These are phyloP conservation scores for Coniochaeta sp. DNA, from an alignment of 2,329 filamentous ascomycete species.

Conservation along the genomic window DNA sequence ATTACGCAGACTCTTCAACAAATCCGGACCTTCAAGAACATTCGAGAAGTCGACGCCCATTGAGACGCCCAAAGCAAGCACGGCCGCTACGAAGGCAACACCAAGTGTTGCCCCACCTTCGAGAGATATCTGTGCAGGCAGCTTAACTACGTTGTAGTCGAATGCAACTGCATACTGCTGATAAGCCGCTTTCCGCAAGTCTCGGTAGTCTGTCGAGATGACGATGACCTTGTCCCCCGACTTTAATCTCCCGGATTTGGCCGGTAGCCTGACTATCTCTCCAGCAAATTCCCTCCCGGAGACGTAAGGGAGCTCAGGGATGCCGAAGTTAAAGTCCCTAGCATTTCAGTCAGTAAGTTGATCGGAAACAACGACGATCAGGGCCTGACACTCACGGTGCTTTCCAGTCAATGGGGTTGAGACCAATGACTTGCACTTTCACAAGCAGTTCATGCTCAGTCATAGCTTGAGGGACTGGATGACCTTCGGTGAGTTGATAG, in stretches of 20 bases:
- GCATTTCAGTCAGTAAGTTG: background rate
- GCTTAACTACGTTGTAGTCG: conserved; percentile 56
- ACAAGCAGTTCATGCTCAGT: conserved; percentile 48
- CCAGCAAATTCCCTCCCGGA: conserved; percentile 66
- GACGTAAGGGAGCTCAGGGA: conserved; percentile 61
- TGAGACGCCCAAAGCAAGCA: conserved; percentile 59
- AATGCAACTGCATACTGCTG: conserved; percentile 62
- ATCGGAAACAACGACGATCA: background rate
- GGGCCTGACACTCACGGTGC: conserved; percentile 45
- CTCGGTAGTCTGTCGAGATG: conserved; percentile 69
- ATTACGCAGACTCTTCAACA: conserved; percentile 41
- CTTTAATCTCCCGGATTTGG: background rate
- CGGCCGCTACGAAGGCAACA: conserved; percentile 65
- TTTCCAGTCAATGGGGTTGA: conserved; percentile 76
- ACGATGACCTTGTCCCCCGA: conserved; percentile 51
- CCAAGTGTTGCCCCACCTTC: conserved; percentile 57
- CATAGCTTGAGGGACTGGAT: conserved; percentile 18
- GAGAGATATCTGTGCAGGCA: conserved; percentile 45
- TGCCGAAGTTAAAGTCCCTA: conserved; percentile 61
- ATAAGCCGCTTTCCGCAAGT: conserved; percentile 63
- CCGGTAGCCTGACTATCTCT: conserved; percentile 41
- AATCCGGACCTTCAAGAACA: conserved; percentile 49
- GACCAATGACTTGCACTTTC: conserved; percentile 56
- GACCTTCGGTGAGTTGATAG: conserved; percentile 18
- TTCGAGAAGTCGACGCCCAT: conserved; percentile 58